Evolutionary conservation across 2,329 filamentous ascomycete genomes (phyloP).

Genomic region (Bipolaris gigantea): DNA sequence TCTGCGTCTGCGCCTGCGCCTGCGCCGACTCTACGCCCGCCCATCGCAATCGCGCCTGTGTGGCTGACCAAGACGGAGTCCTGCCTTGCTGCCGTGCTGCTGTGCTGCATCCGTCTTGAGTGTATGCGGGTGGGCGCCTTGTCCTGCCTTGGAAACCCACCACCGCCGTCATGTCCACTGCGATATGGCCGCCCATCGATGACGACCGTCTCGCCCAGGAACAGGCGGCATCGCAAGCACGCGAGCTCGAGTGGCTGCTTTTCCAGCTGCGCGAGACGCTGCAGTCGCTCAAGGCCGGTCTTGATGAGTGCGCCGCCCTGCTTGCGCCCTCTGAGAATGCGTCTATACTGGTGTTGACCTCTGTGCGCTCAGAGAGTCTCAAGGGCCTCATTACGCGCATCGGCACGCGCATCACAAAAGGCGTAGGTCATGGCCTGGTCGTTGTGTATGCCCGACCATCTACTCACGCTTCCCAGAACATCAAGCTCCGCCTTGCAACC

Average conservation of each 20-base stretch:
- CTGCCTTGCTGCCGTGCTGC: background rate
- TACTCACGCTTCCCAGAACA: constrained; percentile 55
- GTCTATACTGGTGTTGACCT: constrained; percentile 86
- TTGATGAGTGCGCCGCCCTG: constrained; percentile 86
- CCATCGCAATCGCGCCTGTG: constrained; percentile 9
- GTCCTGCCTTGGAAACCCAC: background rate
- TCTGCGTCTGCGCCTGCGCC: constrained; percentile 7
- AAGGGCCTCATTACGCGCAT: constrained; percentile 92
- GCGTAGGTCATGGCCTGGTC: constrained; percentile 56
- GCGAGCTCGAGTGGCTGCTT: constrained; percentile 67
- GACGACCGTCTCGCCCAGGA: constrained; percentile 54
- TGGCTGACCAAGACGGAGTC: constrained; percentile 1
- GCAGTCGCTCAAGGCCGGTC: constrained; percentile 65
- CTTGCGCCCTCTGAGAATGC: constrained; percentile 83
- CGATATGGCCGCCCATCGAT: constrained; percentile 62
- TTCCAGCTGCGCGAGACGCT: constrained; percentile 63
- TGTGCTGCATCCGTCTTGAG: background rate
- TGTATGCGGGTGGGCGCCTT: background rate
- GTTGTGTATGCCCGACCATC: background rate
- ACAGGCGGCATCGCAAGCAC: constrained; percentile 56
- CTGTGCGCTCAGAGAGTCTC: constrained; percentile 80
- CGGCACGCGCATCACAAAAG: constrained; percentile 88
- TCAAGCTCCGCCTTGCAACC: constrained; percentile 75
- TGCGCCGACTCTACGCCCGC: constrained; percentile 1
- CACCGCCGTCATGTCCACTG: constrained; percentile 57